Percentiles rank a stretch among this genome's conserved stretches.
phyloP scores from a whole-genome alignment of 805 yeast species.

The Candida argentea region DNA sequence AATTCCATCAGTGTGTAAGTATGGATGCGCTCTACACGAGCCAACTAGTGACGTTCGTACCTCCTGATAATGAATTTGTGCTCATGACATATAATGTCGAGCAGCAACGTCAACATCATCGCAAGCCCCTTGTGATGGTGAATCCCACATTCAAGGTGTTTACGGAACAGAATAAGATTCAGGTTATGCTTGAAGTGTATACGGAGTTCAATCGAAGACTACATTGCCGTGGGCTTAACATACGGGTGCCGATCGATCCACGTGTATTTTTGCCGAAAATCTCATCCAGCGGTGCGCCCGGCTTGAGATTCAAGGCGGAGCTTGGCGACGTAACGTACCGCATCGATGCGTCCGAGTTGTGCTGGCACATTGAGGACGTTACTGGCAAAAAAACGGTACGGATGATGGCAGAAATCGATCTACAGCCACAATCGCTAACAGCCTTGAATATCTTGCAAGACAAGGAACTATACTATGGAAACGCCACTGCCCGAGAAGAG shows the following conservation, averaged over 20 bases:
- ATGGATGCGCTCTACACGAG: conserved; percentile 55
- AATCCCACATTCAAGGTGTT: conserved; percentile 24
- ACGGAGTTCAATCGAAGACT: conserved; percentile 26
- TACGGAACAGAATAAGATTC: conserved; percentile 14
- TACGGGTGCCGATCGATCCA: conserved; percentile 27
- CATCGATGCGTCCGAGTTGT: conserved; percentile 55
- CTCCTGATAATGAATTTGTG: conserved; percentile 57
- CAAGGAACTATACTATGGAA: conserved; percentile 2
- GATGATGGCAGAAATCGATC: conserved; percentile 46
- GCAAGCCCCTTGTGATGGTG: conserved; percentile 35
- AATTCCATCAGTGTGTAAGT: conserved; percentile 62
- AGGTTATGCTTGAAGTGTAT: conserved; percentile 23
- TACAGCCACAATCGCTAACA: conserved; percentile 14
- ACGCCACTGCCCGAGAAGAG: conserved; percentile 2
- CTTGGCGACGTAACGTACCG: conserved; percentile 63
- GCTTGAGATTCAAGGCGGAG: conserved; percentile 62
- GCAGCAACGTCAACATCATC: conserved; percentile 24
- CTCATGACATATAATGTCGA: conserved; percentile 33
- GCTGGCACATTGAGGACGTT: conserved; percentile 64
- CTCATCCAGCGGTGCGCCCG: conserved; percentile 8
- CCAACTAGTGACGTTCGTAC: conserved; percentile 67
- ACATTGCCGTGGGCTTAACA: conserved; percentile 20
- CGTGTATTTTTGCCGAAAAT: conserved; percentile 18
- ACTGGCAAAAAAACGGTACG: conserved; percentile 47
- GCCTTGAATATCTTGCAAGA: conserved; percentile 6